Percentiles rank a stretch among this genome's conserved stretches.
Conservation (phyloP, 164 flowering plant species). For the Aristolochia fimbriata region DNA sequence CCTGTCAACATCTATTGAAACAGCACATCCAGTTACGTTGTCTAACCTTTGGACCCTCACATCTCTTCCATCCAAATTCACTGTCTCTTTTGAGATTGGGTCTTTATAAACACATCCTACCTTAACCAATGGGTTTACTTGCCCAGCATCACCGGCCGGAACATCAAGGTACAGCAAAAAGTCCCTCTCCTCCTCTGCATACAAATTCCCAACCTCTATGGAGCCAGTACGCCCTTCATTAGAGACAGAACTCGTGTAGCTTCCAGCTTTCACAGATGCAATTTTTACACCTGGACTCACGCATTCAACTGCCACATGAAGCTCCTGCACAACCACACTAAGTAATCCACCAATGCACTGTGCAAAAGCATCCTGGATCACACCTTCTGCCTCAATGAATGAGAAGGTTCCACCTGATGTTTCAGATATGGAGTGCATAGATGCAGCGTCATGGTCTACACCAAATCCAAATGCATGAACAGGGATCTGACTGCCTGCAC, state of each 20-base stretch:
- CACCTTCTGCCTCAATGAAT: conserved; percentile 76
- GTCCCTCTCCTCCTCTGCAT: conserved; percentile 93
- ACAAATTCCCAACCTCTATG: conserved; percentile 71
- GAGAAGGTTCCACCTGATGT: conserved; percentile 95
- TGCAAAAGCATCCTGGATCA: conserved; percentile 96
- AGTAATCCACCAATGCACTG: conserved; percentile 94
- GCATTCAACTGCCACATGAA: conserved; percentile 46
- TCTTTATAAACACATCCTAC: conserved; percentile 55
- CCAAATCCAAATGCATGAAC: conserved; percentile 96
- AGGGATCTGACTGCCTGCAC: conserved; percentile 46
- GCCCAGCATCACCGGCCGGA: conserved; percentile 31
- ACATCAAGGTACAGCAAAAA: conserved; percentile 53
- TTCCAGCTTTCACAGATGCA: conserved; percentile 64
- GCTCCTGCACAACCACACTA: conserved; percentile 79
- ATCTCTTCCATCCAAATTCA: conserved; percentile 26
- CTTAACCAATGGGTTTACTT: conserved; percentile 38
- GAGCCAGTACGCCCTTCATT: conserved; percentile 30
- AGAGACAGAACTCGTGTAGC: conserved; percentile 35
- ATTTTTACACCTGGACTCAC: conserved; percentile 34
- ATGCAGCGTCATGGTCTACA: conserved; percentile 77
- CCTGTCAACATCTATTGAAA: conserved; percentile 77
- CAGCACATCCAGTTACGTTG: conserved; percentile 15
- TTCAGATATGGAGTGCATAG: conserved; percentile 87
- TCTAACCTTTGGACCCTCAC: conserved; percentile 54
- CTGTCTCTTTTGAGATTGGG: conserved; percentile 39